Percentiles rank a stretch among this genome's conserved stretches.
phyloP scores from a whole-genome alignment of 2,329 filamentous ascomycete species.

The Exophiala xenobiotica region DNA sequence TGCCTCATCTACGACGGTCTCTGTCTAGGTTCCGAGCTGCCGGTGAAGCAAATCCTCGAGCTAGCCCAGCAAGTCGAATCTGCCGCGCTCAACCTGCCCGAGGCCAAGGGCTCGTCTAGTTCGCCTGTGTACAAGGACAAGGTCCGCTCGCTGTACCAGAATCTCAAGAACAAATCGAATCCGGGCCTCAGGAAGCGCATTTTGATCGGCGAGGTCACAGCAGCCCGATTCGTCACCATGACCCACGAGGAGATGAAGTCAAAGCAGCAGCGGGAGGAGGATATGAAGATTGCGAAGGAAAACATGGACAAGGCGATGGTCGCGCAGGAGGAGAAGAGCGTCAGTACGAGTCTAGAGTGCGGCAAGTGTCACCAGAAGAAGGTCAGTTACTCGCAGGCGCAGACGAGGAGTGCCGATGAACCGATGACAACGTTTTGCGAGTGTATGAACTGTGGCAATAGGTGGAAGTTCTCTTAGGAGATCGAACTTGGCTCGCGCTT shows the following conservation, averaged over 20 bases:
- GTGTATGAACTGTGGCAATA: constrained; percentile 49
- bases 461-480: constrained; percentile 38
- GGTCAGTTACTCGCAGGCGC: constrained; percentile 93
- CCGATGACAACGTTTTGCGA: constrained; percentile 59
- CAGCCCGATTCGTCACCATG: constrained; percentile 80
- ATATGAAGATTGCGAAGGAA: constrained; percentile 75
- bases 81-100: constrained; percentile 60
- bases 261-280: constrained; percentile 72
- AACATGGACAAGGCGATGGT: constrained; percentile 98
- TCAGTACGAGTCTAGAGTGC: constrained; percentile 84
- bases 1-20: constrained; percentile 93
- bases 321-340: constrained; percentile 84
- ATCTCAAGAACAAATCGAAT: constrained; percentile 92
- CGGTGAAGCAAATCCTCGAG: constrained; percentile 65
- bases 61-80: constrained; percentile 71
- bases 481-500: too few relatives aligned
- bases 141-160: constrained; percentile 88
- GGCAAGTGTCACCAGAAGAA: constrained; percentile 89
- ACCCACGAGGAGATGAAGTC: constrained; percentile 87
- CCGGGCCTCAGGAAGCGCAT: constrained; percentile 72
- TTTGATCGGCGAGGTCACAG: constrained; percentile 68
- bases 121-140: constrained; percentile 77
- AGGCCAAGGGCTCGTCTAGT: constrained; percentile 67
- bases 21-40: constrained; percentile 62
- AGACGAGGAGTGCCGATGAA: constrained; percentile 93